Evolutionary conservation across 495 filamentous ascomycete species (phyloP), one percentile per base, ranked within the genome.

Genomic region (Podospora comata): DNA sequence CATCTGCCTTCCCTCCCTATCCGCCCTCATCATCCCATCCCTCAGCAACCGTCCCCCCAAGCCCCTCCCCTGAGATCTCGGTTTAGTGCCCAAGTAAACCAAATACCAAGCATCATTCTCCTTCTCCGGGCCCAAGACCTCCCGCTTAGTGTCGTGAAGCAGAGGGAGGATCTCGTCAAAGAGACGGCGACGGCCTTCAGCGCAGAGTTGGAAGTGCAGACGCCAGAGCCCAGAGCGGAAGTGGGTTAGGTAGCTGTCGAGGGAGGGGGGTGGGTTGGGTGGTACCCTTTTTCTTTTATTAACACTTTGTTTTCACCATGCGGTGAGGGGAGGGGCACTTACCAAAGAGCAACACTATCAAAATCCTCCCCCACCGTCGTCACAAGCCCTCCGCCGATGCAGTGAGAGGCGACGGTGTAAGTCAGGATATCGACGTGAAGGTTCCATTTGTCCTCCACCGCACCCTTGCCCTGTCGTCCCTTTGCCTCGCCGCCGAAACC

Each of bases 341-440:
- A 93, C 91, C 91, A 94, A 53, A 94, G 82, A 67, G 90, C 90
- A 65, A 93, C 89, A 66, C 84, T 86, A 73, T 90, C 91, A 75
- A 89, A 92, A 70, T 92, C 84, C 58, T 87, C 85, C 3, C 91
- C 91, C 72, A 90, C 86, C 23, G 87, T 87, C 26, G 89, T 88
- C 55, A 88, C 91, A 57, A 92, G 70, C 23, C 91, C 91, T 2
- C 39, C 39, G 64, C 86, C 88, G 66, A 90, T 81, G 75, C 84
- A 85, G 74, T 92, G 90, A 63, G 90, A 87, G 39, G 90, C 86
- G 48, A 88, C 87, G 68, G 91, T 82, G 78, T 91, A 91, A 62
- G 88, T 86, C 74, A 92, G 83, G 68, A 92, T 91, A 70, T 87
- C 83, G 60, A 89, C 80, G 74, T 94, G 91, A 44, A 94, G 82